Conservation (phyloP, 192 early-diverging fungal species). For the Mortierella alpina region DNA sequence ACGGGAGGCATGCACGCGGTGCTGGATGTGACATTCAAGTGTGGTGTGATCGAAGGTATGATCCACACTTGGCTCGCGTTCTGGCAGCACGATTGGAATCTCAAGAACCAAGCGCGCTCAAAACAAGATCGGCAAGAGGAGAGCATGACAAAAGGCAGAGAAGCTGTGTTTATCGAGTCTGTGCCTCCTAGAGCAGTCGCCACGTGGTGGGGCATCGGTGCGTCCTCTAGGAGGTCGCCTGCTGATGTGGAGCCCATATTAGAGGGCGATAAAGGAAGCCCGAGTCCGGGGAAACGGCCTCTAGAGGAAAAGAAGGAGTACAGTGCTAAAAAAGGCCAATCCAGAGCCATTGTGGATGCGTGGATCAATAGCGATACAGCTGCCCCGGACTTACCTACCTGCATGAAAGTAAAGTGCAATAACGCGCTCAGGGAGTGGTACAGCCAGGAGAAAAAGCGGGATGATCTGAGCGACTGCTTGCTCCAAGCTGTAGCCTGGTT, state of each 20-base stretch:
- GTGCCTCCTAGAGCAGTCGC: conserved; percentile 31
- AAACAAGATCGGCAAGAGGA: background rate
- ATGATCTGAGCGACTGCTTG: conserved; percentile 63
- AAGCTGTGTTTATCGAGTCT: conserved; percentile 15
- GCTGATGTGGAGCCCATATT: background rate
- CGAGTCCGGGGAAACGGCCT: no score
- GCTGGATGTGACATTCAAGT: conserved; percentile 52
- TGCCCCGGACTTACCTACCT: no score
- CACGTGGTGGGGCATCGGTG: conserved; percentile 36
- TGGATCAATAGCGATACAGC: conserved; percentile 1
- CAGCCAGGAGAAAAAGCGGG: conserved; percentile 53
- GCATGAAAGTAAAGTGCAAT: background rate
- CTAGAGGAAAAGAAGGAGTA: background rate
- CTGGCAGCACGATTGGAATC: conserved; percentile 12
- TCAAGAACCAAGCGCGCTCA: background rate
- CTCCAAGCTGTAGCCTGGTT: conserved; percentile 62
- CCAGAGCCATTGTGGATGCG: background rate
- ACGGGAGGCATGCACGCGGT: conserved; percentile 41
- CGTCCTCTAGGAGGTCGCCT: background rate
- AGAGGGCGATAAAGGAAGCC: background rate
- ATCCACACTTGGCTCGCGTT: conserved; percentile 47
- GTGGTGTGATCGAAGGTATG: conserved; percentile 58
- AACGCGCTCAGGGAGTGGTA: conserved; percentile 34
- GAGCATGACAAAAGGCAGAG: background rate
- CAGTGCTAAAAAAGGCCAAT: conserved; percentile 2